phyloP scores from a whole-genome alignment of 768 basidiomycete genomes.

The Crassisporium funariophilum region DNA sequence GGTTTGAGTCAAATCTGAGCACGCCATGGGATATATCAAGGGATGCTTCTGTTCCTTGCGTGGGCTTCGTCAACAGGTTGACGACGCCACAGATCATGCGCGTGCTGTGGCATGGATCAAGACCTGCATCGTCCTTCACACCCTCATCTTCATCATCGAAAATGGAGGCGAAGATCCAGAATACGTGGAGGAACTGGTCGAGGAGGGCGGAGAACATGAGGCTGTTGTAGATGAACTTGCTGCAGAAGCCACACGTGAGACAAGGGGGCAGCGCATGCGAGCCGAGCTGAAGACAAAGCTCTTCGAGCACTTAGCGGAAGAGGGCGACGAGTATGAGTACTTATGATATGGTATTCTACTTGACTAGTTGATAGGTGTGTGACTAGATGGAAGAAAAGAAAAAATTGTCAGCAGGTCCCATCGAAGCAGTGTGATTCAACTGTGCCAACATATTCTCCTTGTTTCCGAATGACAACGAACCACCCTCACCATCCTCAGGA shows the following conservation, averaged over 20 bases:
- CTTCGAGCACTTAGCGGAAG: neutral
- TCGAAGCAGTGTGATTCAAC: too few relatives aligned
- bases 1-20: slow-evolving; percentile 31
- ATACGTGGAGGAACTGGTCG: slow-evolving; percentile 5
- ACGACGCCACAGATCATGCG: slow-evolving; percentile 19
- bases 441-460: too few relatives aligned
- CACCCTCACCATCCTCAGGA: too few relatives aligned
- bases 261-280: neutral
- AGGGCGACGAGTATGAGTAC: neutral
- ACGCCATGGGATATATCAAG: slow-evolving; percentile 30
- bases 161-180: slow-evolving; percentile 8
- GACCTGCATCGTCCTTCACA: slow-evolving; percentile 26
- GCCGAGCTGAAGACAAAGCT: neutral
- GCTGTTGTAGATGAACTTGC: neutral
- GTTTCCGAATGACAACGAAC: too few relatives aligned
- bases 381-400: too few relatives aligned
- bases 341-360: neutral
- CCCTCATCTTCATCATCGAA: slow-evolving; percentile 12
- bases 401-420: too few relatives aligned
- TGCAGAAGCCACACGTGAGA: slow-evolving; percentile 5
- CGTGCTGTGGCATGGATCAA: slow-evolving; percentile 20
- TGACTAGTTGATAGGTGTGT: neutral
- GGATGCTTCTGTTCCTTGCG: slow-evolving; percentile 25
- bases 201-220: neutral
- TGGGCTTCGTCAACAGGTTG: slow-evolving; percentile 26